Conservation (phyloP, 495 filamentous ascomycete species). For the Emericellopsis terricola region DNA sequence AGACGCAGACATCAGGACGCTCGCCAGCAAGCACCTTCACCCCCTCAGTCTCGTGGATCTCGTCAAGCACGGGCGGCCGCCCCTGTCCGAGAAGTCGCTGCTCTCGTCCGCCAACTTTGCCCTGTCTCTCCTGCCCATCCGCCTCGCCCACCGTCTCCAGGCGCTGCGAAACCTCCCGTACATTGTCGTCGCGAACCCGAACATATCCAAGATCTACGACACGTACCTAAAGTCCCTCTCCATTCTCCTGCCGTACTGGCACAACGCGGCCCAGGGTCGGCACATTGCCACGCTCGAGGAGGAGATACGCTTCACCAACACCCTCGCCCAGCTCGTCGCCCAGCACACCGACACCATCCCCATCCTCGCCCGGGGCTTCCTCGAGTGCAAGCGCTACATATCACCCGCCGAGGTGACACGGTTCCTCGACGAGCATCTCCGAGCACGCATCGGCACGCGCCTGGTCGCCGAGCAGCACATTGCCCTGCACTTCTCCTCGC, state of each 20-base stretch:
- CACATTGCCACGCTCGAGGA: constrained; percentile 70
- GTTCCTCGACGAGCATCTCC: constrained; percentile 87
- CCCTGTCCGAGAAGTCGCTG: constrained; percentile 60
- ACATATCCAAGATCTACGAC: constrained; percentile 80
- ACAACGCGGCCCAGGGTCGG: background rate
- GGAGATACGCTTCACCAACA: constrained; percentile 75
- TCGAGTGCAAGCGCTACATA: constrained; percentile 83
- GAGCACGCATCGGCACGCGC: constrained; percentile 83
- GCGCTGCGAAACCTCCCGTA: constrained; percentile 84
- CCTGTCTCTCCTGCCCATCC: constrained; percentile 75
- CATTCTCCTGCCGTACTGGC: constrained; percentile 58
- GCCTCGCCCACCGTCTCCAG: constrained; percentile 88
- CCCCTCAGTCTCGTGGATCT: constrained; percentile 73
- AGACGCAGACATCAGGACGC: constrained; percentile 54
- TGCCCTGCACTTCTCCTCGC: constrained; percentile 70
- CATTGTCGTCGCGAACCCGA: constrained; percentile 91
- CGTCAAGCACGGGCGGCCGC: constrained; percentile 80
- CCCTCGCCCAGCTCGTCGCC: constrained; percentile 81
- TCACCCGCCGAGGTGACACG: constrained; percentile 58
- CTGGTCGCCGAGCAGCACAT: constrained; percentile 95
- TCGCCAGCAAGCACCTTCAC: constrained; percentile 65
- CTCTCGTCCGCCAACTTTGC: constrained; percentile 88
- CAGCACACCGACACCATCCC: constrained; percentile 91
- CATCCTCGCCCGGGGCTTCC: constrained; percentile 75
- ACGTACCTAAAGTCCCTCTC: constrained; percentile 89